Conservation (phyloP, 1,284 basidiomycete species). For the Vanrija sp. region DNA sequence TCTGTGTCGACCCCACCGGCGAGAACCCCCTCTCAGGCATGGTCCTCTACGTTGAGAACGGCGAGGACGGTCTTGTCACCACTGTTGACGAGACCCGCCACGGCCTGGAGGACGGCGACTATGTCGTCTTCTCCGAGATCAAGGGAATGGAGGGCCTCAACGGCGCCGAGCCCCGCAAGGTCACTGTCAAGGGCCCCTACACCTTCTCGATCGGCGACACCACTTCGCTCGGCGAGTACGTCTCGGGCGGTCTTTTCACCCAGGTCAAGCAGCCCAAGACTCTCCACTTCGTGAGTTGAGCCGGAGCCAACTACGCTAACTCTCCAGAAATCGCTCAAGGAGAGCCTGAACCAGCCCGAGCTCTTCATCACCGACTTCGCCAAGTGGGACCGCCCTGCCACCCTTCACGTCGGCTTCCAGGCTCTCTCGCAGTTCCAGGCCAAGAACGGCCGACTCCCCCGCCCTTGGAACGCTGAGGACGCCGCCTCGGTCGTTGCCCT, state of each 20-base stretch:
- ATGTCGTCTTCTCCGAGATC: conserved; percentile 95
- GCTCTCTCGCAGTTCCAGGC: conserved; percentile 79
- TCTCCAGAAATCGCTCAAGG: conserved; percentile 81
- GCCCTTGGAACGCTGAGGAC: conserved; percentile 78
- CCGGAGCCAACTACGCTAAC: conserved; percentile 8
- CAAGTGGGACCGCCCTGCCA: conserved; percentile 90
- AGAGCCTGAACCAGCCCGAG: conserved; percentile 79
- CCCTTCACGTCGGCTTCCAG: conserved; percentile 92
- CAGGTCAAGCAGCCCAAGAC: conserved; percentile 99
- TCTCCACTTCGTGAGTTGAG: conserved; percentile 68
- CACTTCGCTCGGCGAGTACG: conserved; percentile 70
- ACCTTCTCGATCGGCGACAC: conserved; percentile 94
- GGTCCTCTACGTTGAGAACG: conserved; percentile 86
- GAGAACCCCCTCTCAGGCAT: conserved; percentile 92
- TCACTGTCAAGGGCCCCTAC: conserved; percentile 93
- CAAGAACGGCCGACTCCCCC: conserved; percentile 68
- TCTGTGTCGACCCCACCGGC: conserved; percentile 91
- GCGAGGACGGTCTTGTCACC: conserved; percentile 84
- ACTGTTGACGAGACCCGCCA: conserved; percentile 96
- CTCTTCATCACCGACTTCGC: conserved; percentile 95
- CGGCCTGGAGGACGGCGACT: conserved; percentile 96
- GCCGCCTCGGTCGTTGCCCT: conserved; percentile 67
- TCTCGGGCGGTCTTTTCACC: conserved; percentile 88
- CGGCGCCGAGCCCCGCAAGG: conserved; percentile 82
- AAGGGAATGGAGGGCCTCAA: conserved; percentile 94